These are phyloP conservation scores for Benincasa hispida DNA, from an alignment of 306 rosid species.

Conservation along the genomic window DNA sequence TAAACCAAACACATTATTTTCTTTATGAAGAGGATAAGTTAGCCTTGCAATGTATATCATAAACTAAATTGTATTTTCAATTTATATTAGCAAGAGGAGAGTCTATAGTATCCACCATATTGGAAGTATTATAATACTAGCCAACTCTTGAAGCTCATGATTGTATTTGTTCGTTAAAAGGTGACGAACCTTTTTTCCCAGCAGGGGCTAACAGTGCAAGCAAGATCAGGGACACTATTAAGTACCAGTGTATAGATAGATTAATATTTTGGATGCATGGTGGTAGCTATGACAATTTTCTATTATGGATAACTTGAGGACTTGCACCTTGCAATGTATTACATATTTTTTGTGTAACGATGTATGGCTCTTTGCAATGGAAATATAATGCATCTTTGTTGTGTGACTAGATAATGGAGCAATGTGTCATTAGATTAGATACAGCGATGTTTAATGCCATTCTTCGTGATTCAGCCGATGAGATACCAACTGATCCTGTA, in stretches of 20 bases:
- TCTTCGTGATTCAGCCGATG: slow-evolving; percentile 87
- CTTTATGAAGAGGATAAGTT: not conserved
- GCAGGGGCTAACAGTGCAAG: not conserved
- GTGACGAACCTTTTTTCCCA: too few species aligned
- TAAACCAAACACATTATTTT: not conserved
- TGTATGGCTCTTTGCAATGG: not conserved
- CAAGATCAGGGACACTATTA: not conserved
- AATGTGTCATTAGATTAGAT: slow-evolving; percentile 83
- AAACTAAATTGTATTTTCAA: not conserved
- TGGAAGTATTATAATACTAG: not conserved
- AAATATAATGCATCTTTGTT: slow-evolving; percentile 4
- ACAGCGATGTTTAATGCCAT: slow-evolving; percentile 97
- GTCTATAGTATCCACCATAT: too few species aligned
- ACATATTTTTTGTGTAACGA: not conserved
- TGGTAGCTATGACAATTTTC: not conserved
- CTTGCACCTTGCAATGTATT: not conserved
- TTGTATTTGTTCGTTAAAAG: not conserved
- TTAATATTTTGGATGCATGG: not conserved
- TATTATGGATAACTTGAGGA: not conserved
- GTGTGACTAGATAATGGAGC: slow-evolving; percentile 72
- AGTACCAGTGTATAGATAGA: not conserved
- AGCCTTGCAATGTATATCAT: not conserved
- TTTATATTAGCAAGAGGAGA: too few species aligned
- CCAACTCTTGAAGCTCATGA: not conserved
- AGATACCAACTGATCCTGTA: slow-evolving; percentile 87